Conservation (phyloP, 129 eudicot species). For the Centaurea solstitialis region DNA sequence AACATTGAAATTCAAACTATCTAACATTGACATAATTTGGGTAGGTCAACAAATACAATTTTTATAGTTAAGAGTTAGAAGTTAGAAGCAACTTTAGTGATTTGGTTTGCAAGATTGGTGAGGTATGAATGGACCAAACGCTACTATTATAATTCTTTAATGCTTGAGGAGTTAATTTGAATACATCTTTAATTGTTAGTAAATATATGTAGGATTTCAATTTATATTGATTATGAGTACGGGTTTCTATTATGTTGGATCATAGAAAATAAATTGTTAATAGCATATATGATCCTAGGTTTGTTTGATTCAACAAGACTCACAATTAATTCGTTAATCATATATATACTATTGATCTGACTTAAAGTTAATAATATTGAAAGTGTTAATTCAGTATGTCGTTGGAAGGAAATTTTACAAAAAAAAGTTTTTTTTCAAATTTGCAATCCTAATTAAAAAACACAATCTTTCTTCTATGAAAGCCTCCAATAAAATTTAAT, state of each 20-base stretch:
- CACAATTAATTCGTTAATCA: too few species aligned
- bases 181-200: background rate
- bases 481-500: too few species aligned
- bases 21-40: background rate
- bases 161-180: background rate
- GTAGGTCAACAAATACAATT: constrained; percentile 19
- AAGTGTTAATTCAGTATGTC: too few species aligned
- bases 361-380: too few species aligned
- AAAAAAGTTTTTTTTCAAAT: too few species aligned
- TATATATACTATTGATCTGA: too few species aligned
- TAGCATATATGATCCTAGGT: background rate
- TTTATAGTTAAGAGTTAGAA: constrained; percentile 3
- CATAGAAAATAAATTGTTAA: background rate
- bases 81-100: background rate
- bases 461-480: too few species aligned
- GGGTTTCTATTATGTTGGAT: too few species aligned
- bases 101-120: background rate
- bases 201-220: background rate
- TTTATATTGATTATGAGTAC: background rate
- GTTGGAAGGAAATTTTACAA: too few species aligned
- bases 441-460: too few species aligned
- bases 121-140: background rate
- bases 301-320: too few species aligned
- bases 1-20: background rate
- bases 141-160: background rate